A percentile compares a stretch with the other conserved stretches of the same genome.
phyloP scores from a whole-genome alignment of 306 rosid species.

The Gynostemma pentaphyllum region DNA sequence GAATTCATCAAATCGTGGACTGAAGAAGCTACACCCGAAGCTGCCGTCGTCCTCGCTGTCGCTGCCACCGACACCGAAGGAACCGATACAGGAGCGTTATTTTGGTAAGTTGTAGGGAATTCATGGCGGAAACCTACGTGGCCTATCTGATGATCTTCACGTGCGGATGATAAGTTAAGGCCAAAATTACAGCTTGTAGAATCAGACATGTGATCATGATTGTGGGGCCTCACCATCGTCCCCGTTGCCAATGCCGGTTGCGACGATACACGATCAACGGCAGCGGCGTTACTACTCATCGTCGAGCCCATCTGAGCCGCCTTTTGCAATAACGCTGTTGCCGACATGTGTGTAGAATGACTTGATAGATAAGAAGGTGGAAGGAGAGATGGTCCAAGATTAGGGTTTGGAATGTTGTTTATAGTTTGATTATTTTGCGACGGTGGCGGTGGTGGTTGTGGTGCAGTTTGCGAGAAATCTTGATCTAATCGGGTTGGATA shows the following conservation, averaged over 20 bases:
- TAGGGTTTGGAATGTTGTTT: slow-evolving; percentile 43
- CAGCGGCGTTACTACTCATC: slow-evolving; percentile 30
- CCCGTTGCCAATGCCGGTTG: too few species aligned
- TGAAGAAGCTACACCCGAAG: slow-evolving; percentile 10
- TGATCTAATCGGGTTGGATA: slow-evolving; percentile 27
- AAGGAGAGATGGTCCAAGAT: slow-evolving; percentile 47
- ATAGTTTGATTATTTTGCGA: slow-evolving; percentile 2
- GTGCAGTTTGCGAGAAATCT: slow-evolving; percentile 5
- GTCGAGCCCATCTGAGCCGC: slow-evolving; percentile 97
- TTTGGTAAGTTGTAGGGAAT: not conserved
- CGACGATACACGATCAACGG: slow-evolving; percentile 15
- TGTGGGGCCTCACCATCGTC: slow-evolving; percentile 43
- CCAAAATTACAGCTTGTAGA: slow-evolving; percentile 23
- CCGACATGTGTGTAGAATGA: slow-evolving; percentile 83
- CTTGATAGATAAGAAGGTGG: slow-evolving; percentile 36
- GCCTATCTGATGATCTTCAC: slow-evolving; percentile 19
- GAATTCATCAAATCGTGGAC: slow-evolving; percentile 49
- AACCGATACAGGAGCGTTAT: not conserved
- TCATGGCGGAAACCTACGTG: not conserved
- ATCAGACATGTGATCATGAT: slow-evolving; percentile 43
- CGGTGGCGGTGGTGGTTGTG: too few species aligned
- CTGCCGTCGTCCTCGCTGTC: not conserved
- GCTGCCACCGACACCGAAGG: slow-evolving; percentile 4
- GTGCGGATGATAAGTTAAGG: slow-evolving; percentile 38
- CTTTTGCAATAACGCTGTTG: slow-evolving; percentile 92